phyloP scores from a whole-genome alignment of 352 stramenopile genomes.

The Saprolegnia diclina region DNA sequence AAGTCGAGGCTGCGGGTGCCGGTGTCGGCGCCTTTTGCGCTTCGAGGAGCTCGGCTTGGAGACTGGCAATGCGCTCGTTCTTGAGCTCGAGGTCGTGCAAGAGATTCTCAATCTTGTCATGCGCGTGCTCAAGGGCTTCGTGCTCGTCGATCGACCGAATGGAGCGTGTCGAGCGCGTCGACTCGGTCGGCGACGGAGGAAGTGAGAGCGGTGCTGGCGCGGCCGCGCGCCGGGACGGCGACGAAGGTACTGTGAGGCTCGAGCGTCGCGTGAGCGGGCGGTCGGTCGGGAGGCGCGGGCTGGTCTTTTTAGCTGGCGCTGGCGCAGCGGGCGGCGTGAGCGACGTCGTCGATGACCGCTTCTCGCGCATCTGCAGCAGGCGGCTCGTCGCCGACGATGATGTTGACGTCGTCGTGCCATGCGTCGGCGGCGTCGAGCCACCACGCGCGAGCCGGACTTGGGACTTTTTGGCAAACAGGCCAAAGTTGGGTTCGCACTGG shows the following conservation, averaged over 20 bases:
- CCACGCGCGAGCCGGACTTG: constrained; percentile 31
- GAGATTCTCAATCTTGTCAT: constrained; percentile 21
- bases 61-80: constrained; percentile 5
- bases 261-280: neutral
- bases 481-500: constrained; percentile 56
- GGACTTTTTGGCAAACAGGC: constrained; percentile 64
- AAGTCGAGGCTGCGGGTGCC: neutral
- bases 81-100: constrained; percentile 12
- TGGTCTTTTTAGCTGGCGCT: constrained; percentile 9
- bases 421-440: constrained; percentile 10
- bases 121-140: neutral
- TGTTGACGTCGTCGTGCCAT: constrained; percentile 16
- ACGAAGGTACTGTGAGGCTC: constrained; percentile 2
- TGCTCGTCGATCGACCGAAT: neutral
- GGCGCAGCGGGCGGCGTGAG: neutral
- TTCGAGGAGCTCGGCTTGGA: neutral
- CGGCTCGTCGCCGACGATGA: constrained; percentile 18
- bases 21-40: neutral
- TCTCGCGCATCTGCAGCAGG: constrained; percentile 18
- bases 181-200: neutral
- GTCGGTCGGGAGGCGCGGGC: neutral
- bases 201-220: neutral
- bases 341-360: neutral
- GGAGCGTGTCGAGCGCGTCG: constrained; percentile 5
- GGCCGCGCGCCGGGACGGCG: neutral